phyloP scores from a whole-genome alignment of 2,329 filamentous ascomycete species.

The Fonsecaea monophora region DNA sequence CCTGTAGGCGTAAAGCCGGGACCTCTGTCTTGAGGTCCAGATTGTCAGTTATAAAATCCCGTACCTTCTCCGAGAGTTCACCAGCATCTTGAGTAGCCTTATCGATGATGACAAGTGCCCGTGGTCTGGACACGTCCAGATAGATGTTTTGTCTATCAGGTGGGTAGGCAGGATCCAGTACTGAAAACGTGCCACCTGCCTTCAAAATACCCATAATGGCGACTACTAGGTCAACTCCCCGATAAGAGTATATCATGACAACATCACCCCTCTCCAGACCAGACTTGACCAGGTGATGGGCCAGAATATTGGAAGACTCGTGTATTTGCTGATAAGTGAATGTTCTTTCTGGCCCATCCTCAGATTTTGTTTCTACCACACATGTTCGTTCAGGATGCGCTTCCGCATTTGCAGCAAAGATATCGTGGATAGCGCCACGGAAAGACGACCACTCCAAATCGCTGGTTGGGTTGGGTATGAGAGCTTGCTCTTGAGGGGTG shows the following conservation, averaged over 20 bases:
- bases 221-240: constrained; percentile 77
- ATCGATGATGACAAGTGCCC: constrained; percentile 74
- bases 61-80: constrained; percentile 65
- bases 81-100: constrained; percentile 73
- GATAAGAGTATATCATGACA: constrained; percentile 89
- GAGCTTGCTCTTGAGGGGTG: constrained; percentile 32
- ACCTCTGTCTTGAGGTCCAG: constrained; percentile 75
- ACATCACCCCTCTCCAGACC: constrained; percentile 82
- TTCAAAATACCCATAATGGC: constrained; percentile 78
- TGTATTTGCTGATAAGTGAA: constrained; percentile 90
- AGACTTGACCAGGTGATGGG: constrained; percentile 76
- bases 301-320: constrained; percentile 79
- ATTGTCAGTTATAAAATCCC: constrained; percentile 73
- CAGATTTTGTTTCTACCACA: constrained; percentile 68
- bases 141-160: constrained; percentile 81
- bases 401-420: constrained; percentile 60
- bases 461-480: constrained; percentile 52
- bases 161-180: constrained; percentile 82
- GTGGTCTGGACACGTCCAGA: constrained; percentile 77
- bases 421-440: constrained; percentile 54
- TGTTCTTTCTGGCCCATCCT: constrained; percentile 62
- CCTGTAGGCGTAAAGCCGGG: constrained; percentile 72
- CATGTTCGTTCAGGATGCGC: constrained; percentile 72
- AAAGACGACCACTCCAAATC: constrained; percentile 55
- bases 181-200: constrained; percentile 65